These are phyloP conservation scores for Cladophialophora immunda DNA, from an alignment of 2,329 filamentous ascomycete species.

Conservation along the genomic window DNA sequence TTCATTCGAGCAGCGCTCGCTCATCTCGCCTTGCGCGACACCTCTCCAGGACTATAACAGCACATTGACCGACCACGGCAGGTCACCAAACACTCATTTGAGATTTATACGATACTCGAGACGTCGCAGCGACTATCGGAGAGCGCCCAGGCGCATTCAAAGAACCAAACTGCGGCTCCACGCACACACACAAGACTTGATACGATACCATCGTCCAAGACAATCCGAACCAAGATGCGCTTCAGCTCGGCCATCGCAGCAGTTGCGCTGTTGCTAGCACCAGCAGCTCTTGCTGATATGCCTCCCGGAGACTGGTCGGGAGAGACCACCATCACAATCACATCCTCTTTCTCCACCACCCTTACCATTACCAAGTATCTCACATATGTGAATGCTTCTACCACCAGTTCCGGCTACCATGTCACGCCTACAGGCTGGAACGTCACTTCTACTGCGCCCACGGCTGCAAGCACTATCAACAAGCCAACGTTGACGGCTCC, in stretches of 20 bases:
- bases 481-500: slow-evolving; percentile 28
- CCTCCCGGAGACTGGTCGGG: slow-evolving; percentile 29
- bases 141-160: not conserved
- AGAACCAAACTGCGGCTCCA: not conserved
- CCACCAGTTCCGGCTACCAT: slow-evolving; percentile 18
- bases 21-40: slow-evolving; percentile 29
- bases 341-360: slow-evolving; percentile 34
- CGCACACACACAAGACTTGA: not conserved
- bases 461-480: slow-evolving; percentile 22
- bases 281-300: slow-evolving; percentile 23
- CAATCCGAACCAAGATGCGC: slow-evolving; percentile 31
- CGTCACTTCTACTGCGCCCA: slow-evolving; percentile 15
- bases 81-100: slow-evolving; percentile 18
- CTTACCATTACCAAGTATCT: slow-evolving; percentile 38
- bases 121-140: not conserved
- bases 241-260: slow-evolving; percentile 29
- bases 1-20: slow-evolving; percentile 17
- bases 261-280: slow-evolving; percentile 28
- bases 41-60: slow-evolving; percentile 8
- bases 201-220: slow-evolving; percentile 1
- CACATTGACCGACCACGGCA: slow-evolving; percentile 4
- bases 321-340: slow-evolving; percentile 31
- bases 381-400: slow-evolving; percentile 30
- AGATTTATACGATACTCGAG: not conserved
- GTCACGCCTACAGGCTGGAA: slow-evolving; percentile 28